Evolutionary conservation across 1,284 basidiomycete genomes (phyloP).

Genomic region (Ustilago nuda): DNA sequence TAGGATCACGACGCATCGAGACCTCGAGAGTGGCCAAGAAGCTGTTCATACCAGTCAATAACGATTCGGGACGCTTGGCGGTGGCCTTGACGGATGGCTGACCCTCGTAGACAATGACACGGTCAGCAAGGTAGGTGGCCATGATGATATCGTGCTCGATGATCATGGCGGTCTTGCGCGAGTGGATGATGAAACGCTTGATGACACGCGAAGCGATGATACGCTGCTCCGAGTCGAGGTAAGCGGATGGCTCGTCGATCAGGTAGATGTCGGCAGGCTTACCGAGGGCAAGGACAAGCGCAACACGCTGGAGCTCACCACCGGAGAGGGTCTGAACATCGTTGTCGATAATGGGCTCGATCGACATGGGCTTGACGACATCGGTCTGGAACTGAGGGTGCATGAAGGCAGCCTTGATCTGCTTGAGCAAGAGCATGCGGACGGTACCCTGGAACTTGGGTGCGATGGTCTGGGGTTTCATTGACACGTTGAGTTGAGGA

Average conservation of each 20-base stretch:
- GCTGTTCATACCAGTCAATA: constrained; percentile 68
- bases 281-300: constrained; percentile 66
- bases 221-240: constrained; percentile 69
- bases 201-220: constrained; percentile 68
- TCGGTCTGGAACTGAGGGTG: constrained; percentile 70
- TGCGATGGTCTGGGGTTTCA: constrained; percentile 69
- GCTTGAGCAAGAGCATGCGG: constrained; percentile 68
- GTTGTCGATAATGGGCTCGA: constrained; percentile 68
- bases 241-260: constrained; percentile 69
- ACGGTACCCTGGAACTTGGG: constrained; percentile 69
- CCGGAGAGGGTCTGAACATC: constrained; percentile 69
- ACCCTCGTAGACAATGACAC: constrained; percentile 68
- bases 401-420: constrained; percentile 69
- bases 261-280: constrained; percentile 69
- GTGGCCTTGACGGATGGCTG: constrained; percentile 65
- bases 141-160: constrained; percentile 70
- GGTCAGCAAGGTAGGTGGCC: constrained; percentile 67
- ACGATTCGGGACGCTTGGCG: constrained; percentile 63
- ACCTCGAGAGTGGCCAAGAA: constrained; percentile 67
- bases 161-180: constrained; percentile 69
- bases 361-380: constrained; percentile 69
- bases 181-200: constrained; percentile 70
- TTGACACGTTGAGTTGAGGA: constrained; percentile 67
- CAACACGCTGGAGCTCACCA: constrained; percentile 69
- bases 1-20: constrained; percentile 68